phyloP scores from a whole-genome alignment of 345 rosid species.

The Euphorbia pulcherrima region DNA sequence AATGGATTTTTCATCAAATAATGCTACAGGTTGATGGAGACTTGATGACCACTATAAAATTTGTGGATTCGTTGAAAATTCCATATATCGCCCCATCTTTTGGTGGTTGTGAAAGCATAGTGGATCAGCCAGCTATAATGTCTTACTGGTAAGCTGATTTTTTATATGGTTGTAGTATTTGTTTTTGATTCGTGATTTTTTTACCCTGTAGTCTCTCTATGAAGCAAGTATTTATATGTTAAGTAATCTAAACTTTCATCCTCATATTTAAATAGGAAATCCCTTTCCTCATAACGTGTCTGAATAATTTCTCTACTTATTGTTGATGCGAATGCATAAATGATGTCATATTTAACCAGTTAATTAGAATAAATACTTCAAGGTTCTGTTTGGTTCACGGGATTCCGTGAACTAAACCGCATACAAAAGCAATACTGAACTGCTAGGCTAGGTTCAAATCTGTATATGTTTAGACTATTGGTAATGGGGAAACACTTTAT shows the following conservation, averaged over 20 bases:
- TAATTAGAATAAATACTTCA: background rate
- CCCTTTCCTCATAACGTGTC: background rate
- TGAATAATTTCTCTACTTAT: background rate
- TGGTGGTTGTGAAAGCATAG: constrained; percentile 97
- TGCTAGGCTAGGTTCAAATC: background rate
- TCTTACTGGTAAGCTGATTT: constrained; percentile 72
- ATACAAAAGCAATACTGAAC: background rate
- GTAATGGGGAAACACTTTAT: no score
- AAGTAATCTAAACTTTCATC: background rate
- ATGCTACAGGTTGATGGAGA: constrained; percentile 73
- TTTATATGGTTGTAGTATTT: background rate
- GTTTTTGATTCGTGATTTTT: background rate
- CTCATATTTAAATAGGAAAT: background rate
- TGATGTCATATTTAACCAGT: background rate
- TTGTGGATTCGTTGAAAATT: constrained; percentile 80
- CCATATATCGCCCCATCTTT: constrained; percentile 98
- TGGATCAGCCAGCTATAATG: constrained; percentile 98
- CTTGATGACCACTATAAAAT: constrained; percentile 57
- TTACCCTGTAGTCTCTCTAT: background rate
- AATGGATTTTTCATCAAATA: background rate
- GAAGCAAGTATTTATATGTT: background rate
- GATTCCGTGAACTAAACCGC: no score
- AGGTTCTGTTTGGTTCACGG: no score
- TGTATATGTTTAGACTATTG: background rate
- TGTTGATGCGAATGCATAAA: background rate